Conservation (phyloP, 352 stramenopile genomes). For the Albugo laibachii region DNA sequence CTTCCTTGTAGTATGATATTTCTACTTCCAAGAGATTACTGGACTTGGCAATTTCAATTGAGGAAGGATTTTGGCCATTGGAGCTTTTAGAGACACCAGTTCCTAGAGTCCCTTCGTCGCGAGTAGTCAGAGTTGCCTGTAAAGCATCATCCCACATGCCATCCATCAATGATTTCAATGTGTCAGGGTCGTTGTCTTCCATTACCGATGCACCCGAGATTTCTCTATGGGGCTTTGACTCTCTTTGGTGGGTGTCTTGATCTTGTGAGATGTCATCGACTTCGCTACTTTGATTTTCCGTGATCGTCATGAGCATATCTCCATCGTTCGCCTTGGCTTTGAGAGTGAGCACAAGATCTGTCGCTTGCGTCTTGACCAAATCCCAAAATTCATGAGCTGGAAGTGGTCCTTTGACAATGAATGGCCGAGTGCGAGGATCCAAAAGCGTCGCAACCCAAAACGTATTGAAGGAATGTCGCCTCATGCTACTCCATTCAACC, state of each 20-base stretch:
- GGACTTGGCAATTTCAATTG: conserved; percentile 41
- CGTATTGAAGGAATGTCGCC: conserved; percentile 35
- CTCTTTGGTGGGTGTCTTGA: neutral
- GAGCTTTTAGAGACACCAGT: conserved; percentile 26
- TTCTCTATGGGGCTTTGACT: neutral
- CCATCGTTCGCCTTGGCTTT: conserved; percentile 27
- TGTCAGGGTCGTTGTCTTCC: neutral
- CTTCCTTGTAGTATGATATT: conserved; percentile 61
- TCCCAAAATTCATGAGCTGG: conserved; percentile 40
- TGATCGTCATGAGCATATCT: neutral
- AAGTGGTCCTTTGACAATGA: conserved; percentile 54
- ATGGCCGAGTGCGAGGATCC: conserved; percentile 46
- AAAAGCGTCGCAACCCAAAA: conserved; percentile 49
- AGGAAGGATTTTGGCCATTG: conserved; percentile 6
- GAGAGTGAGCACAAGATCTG: conserved; percentile 23
- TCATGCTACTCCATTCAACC: conserved; percentile 16
- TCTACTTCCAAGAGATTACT: conserved; percentile 61
- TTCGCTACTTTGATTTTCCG: conserved; percentile 17
- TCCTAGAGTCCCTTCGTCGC: conserved; percentile 55
- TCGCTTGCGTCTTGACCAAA: conserved; percentile 35
- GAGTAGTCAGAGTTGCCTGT: conserved; percentile 45
- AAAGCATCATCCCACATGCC: conserved; percentile 41
- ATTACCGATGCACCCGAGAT: too few species aligned
- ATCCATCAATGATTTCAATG: neutral
- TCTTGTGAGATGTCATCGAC: conserved; percentile 5